Evolutionary conservation across 345 rosid genomes (phyloP), one percentile per base, ranked within the genome.

Genomic region (Dovyalis caffra): DNA sequence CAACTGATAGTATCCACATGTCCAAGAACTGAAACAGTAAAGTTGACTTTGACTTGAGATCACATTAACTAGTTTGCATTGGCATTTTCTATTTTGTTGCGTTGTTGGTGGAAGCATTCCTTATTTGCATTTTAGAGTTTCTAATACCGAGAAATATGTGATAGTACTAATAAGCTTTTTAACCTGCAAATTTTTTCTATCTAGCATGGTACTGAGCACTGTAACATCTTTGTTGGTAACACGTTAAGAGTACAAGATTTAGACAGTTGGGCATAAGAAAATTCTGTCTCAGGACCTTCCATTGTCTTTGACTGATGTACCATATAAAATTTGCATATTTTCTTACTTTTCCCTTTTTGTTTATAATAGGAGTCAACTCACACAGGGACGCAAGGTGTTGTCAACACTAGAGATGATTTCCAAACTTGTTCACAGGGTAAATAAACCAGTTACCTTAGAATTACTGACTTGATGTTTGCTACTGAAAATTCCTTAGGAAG

Each of bases 311-410:
- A 69, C 18, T 35, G 21, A 63, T 35, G 18, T 60, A 43, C 68
- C 32, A 56, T 73, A 34, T 40, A 9, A 28, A 70, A 32, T 33
- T 58, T 38, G 8, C 23, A 2, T 43, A 58, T 38, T 49, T 65
- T 25, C 45, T 68, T 69, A 66, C 23, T 16, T 67, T 1, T 10
- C 34, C 60, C 73, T 63, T 12, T 53, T 73, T 56, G 68, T 75
- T 82, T 78, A 68, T 77, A 28, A 31, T 77, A 95, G 99, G 83
- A 88, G 76, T 84, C 91, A 95, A 80, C 95, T 92, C 77, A 87
- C 88, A 61, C 95, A 87, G 70, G 99, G 98, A 73, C 95, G 97
- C 63, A 95, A 92, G 83, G 95, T 95, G 70, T 81, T 95, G 76
- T 83, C 68, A 64, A 92, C 95, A 53, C 77, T 95, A 64, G 93